Percentiles rank a stretch among this genome's conserved stretches.
phyloP scores from a whole-genome alignment of 2,329 filamentous ascomycete species.

The Xylariaceae sp. region DNA sequence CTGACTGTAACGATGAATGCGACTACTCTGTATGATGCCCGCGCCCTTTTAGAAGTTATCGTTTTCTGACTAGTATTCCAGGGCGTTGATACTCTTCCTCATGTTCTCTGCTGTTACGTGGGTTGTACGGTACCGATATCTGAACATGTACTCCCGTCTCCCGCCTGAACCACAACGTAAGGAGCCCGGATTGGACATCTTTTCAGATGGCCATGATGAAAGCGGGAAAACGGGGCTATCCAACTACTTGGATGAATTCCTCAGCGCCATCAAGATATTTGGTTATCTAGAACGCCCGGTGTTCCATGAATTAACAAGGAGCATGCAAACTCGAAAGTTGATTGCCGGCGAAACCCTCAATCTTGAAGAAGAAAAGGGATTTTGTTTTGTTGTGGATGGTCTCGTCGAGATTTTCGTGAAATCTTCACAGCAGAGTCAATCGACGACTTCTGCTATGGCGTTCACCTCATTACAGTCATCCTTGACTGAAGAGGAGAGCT shows the following conservation, averaged over 20 bases:
- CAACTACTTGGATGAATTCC: constrained; percentile 96
- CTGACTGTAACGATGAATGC: constrained; percentile 98
- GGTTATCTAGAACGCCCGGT: constrained; percentile 94
- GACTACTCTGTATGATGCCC: constrained; percentile 67
- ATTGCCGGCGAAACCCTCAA: constrained; percentile 94
- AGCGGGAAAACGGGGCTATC: constrained; percentile 84
- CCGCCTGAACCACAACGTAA: constrained; percentile 94
- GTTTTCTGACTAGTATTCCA: constrained; percentile 31
- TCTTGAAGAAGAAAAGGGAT: constrained; percentile 95
- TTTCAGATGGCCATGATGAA: constrained; percentile 86
- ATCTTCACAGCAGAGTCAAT: constrained; percentile 50
- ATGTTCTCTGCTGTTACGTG: constrained; percentile 83
- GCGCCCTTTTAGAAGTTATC: background rate
- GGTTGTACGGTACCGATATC: constrained; percentile 89
- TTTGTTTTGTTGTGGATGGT: constrained; percentile 94
- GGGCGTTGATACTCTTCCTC: constrained; percentile 61
- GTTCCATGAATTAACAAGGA: constrained; percentile 93
- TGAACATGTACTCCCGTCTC: constrained; percentile 94
- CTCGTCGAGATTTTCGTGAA: constrained; percentile 98
- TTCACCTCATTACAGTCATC: constrained; percentile 43
- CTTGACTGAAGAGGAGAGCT: constrained; percentile 57
- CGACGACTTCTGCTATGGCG: constrained; percentile 34
- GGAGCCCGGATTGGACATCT: constrained; percentile 90
- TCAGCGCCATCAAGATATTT: constrained; percentile 98
- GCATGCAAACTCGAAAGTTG: constrained; percentile 95